Evolutionary conservation across 352 stramenopile species (phyloP), one percentile per base, ranked within the genome.

Genomic region (Globisporangium lucens): DNA sequence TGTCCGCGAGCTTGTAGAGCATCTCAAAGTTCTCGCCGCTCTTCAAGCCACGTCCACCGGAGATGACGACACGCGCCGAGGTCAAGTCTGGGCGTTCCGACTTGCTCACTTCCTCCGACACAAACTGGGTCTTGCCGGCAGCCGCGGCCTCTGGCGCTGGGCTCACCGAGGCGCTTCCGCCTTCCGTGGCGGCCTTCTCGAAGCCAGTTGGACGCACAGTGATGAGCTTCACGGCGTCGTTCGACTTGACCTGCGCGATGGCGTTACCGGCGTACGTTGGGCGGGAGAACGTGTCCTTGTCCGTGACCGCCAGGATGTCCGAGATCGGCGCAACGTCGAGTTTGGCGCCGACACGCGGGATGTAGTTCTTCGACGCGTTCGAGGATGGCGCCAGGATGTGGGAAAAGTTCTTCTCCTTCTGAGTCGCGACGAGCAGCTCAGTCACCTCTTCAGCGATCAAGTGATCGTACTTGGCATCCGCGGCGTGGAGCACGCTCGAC

Each of bases 11-110:
- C 70, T 88, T 90, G 79, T 99, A 98, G 56, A 99, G 84, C 75
- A 99, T 90, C 47, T 92, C 82, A 77, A 99, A 99, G 78, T 99
- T 99, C 65, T 99, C 96, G 27, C 93, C 94, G 74, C 80, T 97
- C 83, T 99, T 99, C 67, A 99, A 87, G 27, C 96, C 98, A 41
- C 98, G 90, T 58, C 98, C 98, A 30, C 98, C 98, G 52, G 93
- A 91, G 53, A 99, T 90, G 24, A 99, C 97, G 53, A 99, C 93
- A 13, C 85, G 83, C 2, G 98, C 98, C 49, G 93, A 89, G 30
- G 83, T 81, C 63, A 99, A 78, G 73, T 99, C 97, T 24, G 97
- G 97, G 12, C 97, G 90, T 75, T 99, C 95, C 65, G 93, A 98
- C 76, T 98, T 95, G 76, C 85, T 97, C 55, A 98, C 91, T 68